phyloP scores from a whole-genome alignment of 495 filamentous ascomycete species.

The Oleoguttula mirabilis region DNA sequence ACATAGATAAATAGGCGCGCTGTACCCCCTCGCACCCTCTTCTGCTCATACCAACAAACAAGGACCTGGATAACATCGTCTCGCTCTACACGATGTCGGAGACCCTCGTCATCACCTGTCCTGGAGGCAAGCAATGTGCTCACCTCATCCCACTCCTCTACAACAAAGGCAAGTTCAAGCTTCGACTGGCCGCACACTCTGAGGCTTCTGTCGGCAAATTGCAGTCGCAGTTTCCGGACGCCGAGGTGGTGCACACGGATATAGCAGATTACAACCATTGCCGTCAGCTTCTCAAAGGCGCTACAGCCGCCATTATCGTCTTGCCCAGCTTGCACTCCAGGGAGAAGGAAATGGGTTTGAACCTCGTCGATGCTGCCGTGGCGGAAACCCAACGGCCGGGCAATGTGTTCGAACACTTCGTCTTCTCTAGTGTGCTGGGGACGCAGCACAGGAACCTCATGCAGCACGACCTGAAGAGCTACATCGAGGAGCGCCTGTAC shows the following conservation, averaged over 20 bases:
- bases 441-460: constrained; percentile 29
- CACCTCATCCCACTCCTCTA: too few species aligned
- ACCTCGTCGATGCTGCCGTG: constrained; percentile 28
- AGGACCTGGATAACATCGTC: too few species aligned
- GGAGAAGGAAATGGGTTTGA: constrained; percentile 26
- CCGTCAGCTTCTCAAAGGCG: constrained; percentile 19
- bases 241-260: constrained; percentile 24
- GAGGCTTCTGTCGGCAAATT: constrained; percentile 9
- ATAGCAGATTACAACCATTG: constrained; percentile 17
- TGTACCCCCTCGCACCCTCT: too few species aligned
- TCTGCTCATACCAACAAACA: too few species aligned
- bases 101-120: too few species aligned
- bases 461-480: constrained; percentile 29
- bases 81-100: too few species aligned
- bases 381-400: constrained; percentile 9
- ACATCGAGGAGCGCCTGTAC: constrained; percentile 28
- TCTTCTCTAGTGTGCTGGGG: constrained; percentile 20
- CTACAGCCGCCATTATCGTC: constrained; percentile 20
- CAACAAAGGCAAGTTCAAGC: too few species aligned
- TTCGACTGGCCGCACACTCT: constrained; percentile 29
- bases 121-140: too few species aligned
- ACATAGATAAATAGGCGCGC: too few species aligned
- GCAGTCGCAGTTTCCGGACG: constrained; percentile 18
- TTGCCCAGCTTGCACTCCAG: constrained; percentile 23
- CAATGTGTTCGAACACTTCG: constrained; percentile 11